A percentile compares a stretch with the other conserved stretches of the same genome.
Conservation (phyloP, 2,329 filamentous ascomycete genomes). For the Diaporthe sp. region DNA sequence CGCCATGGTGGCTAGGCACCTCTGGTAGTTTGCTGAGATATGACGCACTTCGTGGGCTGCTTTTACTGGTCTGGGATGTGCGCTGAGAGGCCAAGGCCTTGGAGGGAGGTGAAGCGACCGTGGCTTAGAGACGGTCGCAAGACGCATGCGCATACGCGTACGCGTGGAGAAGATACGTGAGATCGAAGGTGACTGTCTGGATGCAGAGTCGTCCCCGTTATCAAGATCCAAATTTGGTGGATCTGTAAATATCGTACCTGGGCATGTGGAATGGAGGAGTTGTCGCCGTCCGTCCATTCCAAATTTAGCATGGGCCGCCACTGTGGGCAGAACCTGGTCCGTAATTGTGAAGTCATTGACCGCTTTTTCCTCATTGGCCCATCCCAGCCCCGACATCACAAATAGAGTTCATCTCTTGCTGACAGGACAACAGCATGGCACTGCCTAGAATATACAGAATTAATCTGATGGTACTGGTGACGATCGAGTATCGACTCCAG, state of each 20-base stretch:
- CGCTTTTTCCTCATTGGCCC: slow-evolving; percentile 11
- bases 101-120: not conserved
- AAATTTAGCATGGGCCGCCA: not conserved
- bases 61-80: not conserved
- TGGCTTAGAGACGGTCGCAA: not conserved
- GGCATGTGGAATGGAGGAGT: not conserved
- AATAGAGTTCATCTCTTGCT: not conserved
- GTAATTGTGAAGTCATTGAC: slow-evolving; percentile 28
- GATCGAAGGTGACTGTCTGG: too few species aligned
- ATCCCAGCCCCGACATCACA: not conserved
- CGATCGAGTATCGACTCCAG: not conserved
- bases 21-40: not conserved
- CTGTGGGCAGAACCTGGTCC: slow-evolving; percentile 1
- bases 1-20: not conserved
- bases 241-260: not conserved
- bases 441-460: not conserved
- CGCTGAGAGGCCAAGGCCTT: not conserved
- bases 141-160: not conserved
- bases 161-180: too few species aligned
- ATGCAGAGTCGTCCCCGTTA: not conserved
- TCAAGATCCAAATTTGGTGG: too few species aligned
- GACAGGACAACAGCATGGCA: not conserved
- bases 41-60: not conserved
- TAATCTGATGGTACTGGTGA: not conserved
- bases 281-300: not conserved